phyloP scores from a whole-genome alignment of 331 rosid species.

The Rosa hybrid region DNA sequence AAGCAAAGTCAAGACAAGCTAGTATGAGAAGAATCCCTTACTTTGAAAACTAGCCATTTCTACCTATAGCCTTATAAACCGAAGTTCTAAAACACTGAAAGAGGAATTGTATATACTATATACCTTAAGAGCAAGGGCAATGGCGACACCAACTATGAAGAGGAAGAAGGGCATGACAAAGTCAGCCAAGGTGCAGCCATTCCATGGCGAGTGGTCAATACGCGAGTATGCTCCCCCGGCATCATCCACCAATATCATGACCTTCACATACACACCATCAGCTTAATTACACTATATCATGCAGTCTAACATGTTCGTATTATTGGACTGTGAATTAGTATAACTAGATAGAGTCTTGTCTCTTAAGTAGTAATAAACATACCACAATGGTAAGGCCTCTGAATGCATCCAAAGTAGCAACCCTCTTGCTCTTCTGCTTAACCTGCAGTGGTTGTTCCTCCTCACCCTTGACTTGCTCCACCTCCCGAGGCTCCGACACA shows the following conservation, averaged over 20 bases:
- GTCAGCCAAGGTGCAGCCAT: conserved; percentile 88
- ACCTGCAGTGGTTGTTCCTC: conserved; percentile 20
- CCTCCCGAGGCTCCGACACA: not conserved
- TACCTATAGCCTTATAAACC: not conserved
- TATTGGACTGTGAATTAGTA: not conserved
- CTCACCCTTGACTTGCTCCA: conserved; percentile 16
- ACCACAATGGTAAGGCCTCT: conserved; percentile 96
- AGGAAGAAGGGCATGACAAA: conserved; percentile 97
- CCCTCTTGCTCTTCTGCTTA: conserved; percentile 62
- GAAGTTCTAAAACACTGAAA: not conserved
- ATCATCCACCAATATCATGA: conserved; percentile 85
- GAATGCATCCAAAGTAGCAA: conserved; percentile 87
- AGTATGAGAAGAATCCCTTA: not conserved
- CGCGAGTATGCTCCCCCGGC: conserved; percentile 77
- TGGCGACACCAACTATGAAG: conserved; percentile 92
- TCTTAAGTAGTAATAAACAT: not conserved
- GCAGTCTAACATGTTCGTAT: not conserved
- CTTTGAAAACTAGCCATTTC: not conserved
- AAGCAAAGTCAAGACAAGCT: not conserved
- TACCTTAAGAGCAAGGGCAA: conserved; percentile 90
- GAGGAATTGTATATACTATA: not conserved
- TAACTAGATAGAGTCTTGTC: not conserved
- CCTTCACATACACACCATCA: conserved; percentile 34
- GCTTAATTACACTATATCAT: not conserved
- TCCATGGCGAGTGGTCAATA: conserved; percentile 93